These are phyloP conservation scores for Eleusine coracana DNA, from an alignment of 176 grass and related monocot genomes.

Conservation along the genomic window DNA sequence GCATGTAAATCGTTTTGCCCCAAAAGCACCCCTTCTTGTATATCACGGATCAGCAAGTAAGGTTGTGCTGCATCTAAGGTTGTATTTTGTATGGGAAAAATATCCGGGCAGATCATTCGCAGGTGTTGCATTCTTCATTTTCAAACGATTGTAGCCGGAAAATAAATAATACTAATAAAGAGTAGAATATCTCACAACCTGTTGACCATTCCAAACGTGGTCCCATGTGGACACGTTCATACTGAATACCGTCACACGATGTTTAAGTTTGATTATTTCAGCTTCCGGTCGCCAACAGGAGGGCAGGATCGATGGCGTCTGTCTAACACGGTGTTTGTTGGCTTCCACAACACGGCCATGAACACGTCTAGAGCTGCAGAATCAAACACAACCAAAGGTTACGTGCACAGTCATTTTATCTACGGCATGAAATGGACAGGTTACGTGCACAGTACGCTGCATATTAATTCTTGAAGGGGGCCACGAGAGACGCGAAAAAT, in stretches of 20 bases:
- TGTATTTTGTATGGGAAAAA: not conserved
- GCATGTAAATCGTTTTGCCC: not conserved
- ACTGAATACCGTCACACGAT: not conserved
- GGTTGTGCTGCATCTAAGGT: conserved; percentile 11
- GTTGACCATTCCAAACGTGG: not conserved
- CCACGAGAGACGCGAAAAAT: not conserved
- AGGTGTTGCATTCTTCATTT: not conserved
- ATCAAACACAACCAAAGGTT: not conserved
- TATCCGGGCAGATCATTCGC: not conserved
- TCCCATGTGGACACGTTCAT: not conserved
- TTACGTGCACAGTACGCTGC: conserved; percentile 14
- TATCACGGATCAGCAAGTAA: conserved; percentile 27
- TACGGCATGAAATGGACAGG: conserved; percentile 25
- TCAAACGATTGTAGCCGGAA: not conserved
- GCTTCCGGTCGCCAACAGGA: too few relatives aligned
- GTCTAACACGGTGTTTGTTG: conserved; percentile 29
- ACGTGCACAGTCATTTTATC: conserved; percentile 39
- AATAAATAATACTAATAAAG: not conserved
- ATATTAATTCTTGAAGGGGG: not conserved
- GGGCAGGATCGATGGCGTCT: too few relatives aligned
- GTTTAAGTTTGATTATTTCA: not conserved
- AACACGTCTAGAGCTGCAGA: not conserved
- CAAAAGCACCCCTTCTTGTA: not conserved
- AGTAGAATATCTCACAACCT: not conserved
- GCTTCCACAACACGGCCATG: conserved; percentile 13